These are phyloP conservation scores for Gracilaria domingensis DNA, from an alignment of 23 red algal species.

Conservation along the genomic window DNA sequence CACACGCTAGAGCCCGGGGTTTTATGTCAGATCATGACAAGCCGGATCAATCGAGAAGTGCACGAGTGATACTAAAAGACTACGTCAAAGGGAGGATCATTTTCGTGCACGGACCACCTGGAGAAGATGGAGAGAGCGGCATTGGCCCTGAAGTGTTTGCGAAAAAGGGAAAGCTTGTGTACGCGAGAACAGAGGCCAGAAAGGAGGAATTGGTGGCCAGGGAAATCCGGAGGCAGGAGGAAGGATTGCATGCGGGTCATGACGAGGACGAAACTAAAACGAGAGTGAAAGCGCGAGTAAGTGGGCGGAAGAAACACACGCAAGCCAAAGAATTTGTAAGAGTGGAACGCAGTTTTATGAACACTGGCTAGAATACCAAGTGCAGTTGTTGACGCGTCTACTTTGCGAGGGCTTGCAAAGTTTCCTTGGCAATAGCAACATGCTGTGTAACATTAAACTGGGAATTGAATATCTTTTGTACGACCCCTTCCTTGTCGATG, in stretches of 20 bases:
- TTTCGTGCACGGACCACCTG: constrained; percentile 77
- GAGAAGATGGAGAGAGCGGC: constrained; percentile 60
- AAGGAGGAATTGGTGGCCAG: not conserved
- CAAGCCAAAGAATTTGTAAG: constrained; percentile 44
- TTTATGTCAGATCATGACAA: constrained; percentile 83
- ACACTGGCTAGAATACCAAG: not conserved
- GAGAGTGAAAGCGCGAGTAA: constrained; percentile 39
- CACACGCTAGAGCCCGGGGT: constrained; percentile 84
- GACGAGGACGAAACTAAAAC: not conserved
- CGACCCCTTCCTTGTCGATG: constrained; percentile 82
- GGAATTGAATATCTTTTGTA: constrained; percentile 73
- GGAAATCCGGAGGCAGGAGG: not conserved
- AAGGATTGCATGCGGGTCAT: not conserved
- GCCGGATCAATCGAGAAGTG: constrained; percentile 81
- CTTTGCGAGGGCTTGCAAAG: constrained; percentile 44
- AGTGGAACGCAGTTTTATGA: constrained; percentile 43
- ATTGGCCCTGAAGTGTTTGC: constrained; percentile 60
- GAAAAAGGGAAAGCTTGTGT: constrained; percentile 52
- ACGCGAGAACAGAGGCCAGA: constrained; percentile 36
- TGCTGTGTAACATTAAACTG: constrained; percentile 79
- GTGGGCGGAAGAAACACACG: constrained; percentile 25
- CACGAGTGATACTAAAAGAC: constrained; percentile 93
- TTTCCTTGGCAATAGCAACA: constrained; percentile 66
- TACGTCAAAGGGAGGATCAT: constrained; percentile 86
- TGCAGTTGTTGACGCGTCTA: not conserved